phyloP scores from a whole-genome alignment of 345 rosid genomes.

The Kernera saxatilis region DNA sequence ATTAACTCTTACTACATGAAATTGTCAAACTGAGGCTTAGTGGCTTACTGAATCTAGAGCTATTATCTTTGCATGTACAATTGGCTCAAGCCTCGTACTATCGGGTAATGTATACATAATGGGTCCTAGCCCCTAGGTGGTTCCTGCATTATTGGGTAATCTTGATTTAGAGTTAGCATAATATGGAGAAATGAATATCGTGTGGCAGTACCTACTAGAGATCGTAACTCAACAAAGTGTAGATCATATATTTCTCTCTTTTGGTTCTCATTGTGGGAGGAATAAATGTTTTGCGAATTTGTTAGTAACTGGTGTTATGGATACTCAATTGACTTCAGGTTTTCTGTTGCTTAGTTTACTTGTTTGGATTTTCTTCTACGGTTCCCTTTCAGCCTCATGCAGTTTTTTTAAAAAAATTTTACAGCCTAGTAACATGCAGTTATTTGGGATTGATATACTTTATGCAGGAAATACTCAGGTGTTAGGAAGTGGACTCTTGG shows the following conservation, averaged over 20 bases:
- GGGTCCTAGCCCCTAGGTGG: background rate
- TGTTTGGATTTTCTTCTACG: background rate
- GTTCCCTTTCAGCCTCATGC: background rate
- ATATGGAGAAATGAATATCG: background rate
- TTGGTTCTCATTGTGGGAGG: background rate
- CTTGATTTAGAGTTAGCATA: conserved; percentile 1
- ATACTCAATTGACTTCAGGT: background rate
- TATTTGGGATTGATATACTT: background rate
- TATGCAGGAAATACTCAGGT: conserved; percentile 73
- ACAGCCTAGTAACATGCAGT: conserved; percentile 4
- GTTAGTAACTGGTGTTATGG: background rate
- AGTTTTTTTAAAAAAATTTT: background rate
- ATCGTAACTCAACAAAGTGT: background rate
- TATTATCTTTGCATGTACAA: background rate
- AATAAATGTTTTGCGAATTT: background rate
- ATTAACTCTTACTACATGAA: conserved; percentile 5
- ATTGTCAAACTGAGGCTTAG: background rate
- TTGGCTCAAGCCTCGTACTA: conserved; percentile 4
- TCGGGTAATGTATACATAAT: background rate
- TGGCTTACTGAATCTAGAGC: conserved; percentile 12
- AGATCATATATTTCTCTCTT: background rate
- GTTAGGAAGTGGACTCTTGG: conserved; percentile 89
- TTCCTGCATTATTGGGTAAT: background rate
- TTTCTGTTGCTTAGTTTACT: background rate
- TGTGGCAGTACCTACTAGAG: background rate